Conservation (phyloP, 2,329 filamentous ascomycete species). For the Penicillium hesseltinei region DNA sequence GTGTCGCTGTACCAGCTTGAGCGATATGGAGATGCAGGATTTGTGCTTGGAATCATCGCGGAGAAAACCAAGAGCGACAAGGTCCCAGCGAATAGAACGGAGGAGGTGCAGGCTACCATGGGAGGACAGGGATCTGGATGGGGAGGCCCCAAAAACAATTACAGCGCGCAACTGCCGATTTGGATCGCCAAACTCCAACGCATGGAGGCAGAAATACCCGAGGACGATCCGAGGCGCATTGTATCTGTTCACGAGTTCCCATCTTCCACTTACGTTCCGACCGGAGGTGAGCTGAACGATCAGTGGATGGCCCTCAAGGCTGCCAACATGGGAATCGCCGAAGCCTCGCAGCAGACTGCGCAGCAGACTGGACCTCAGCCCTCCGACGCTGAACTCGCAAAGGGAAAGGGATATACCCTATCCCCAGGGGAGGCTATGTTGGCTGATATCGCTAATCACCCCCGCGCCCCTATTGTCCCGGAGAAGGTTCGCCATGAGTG, state of each 20-base stretch:
- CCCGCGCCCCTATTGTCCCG: constrained; percentile 29
- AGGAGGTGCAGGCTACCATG: constrained; percentile 34
- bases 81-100: constrained; percentile 30
- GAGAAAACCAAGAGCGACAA: constrained; percentile 53
- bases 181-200: constrained; percentile 58
- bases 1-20: constrained; percentile 69
- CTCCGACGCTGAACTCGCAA: neutral
- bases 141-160: constrained; percentile 20
- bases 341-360: neutral
- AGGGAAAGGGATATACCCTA: neutral
- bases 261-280: constrained; percentile 44
- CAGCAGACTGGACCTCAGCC: neutral
- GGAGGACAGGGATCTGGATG: constrained; percentile 1
- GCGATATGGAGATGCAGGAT: constrained; percentile 71
- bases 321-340: constrained; percentile 10
- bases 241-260: constrained; percentile 56
- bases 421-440: neutral
- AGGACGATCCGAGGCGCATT: constrained; percentile 49
- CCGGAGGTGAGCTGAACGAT: constrained; percentile 26
- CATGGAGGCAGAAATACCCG: constrained; percentile 51
- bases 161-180: constrained; percentile 48
- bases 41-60: constrained; percentile 61
- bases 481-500: constrained; percentile 67
- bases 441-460: neutral
- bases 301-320: constrained; percentile 34